Conservation (phyloP, 2,329 filamentous ascomycete species). For the Aspergillus texensis region DNA sequence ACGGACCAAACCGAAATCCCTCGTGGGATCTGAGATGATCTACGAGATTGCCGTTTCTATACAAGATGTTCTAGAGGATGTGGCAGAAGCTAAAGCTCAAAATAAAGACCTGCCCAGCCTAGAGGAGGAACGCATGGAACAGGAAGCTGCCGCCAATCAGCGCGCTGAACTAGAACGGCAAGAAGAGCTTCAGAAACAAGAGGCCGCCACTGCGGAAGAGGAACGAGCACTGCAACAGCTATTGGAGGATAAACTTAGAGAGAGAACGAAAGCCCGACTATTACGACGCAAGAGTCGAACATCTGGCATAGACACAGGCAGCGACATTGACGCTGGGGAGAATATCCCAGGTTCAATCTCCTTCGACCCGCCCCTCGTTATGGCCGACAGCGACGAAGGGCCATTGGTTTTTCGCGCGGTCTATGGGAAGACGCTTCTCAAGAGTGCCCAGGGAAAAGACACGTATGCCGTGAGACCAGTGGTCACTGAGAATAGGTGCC, state of each 20-base stretch:
- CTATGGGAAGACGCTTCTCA: constrained; percentile 67
- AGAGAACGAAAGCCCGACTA: constrained; percentile 42
- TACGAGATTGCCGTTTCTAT: constrained; percentile 63
- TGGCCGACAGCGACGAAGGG: constrained; percentile 66
- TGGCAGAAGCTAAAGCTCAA: constrained; percentile 74
- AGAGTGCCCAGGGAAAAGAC: constrained; percentile 66
- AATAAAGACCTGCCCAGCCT: constrained; percentile 80
- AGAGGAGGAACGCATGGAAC: constrained; percentile 82
- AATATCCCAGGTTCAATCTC: constrained; percentile 41
- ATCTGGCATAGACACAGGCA: constrained; percentile 33
- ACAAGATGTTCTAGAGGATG: constrained; percentile 77
- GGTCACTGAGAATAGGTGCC: constrained; percentile 58
- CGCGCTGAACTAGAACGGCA: constrained; percentile 53
- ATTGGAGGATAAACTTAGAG: constrained; percentile 42
- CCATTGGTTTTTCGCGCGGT: constrained; percentile 70
- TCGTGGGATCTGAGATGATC: constrained; percentile 67
- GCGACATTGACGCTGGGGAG: constrained; percentile 32
- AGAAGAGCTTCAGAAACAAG: constrained; percentile 51
- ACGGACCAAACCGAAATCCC: constrained; percentile 67
- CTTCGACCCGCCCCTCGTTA: constrained; percentile 51
- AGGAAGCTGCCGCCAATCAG: constrained; percentile 70
- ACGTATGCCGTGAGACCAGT: constrained; percentile 69
- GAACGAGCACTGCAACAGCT: constrained; percentile 43
- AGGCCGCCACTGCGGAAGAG: constrained; percentile 45
- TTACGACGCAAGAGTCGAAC: constrained; percentile 43